Evolutionary conservation across 805 yeast genomes (phyloP), one percentile per base, ranked within the genome.

Genomic region (Debaryomyces maramus): DNA sequence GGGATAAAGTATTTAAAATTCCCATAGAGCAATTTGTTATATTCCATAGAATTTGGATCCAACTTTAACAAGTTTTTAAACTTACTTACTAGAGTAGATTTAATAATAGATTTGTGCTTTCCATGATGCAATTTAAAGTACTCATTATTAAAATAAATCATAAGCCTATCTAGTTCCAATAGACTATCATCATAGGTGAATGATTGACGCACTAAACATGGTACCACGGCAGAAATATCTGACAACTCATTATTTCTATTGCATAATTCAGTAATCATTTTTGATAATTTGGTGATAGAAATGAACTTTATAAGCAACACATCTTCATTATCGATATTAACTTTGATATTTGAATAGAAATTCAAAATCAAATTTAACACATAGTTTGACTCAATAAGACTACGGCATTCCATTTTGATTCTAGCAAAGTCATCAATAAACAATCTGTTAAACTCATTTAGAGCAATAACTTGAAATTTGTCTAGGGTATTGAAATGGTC

Each of bases 381-480:
- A 27, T 21, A 26, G 33, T 32, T 44, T n/a, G 44, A 20, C 5
- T 33, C 36, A 16, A 44, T 13, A 4, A 45, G 9, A 2, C 11
- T 11, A 11, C 23, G 15, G 22, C 36, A 20, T 16, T 6, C 27
- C 11, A 15, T n/a, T 24, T 29, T 24, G 23, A 38, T 27, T 3
- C n/a, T 16, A 18, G 27, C 14, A 21, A 44, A 30, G 9, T 32
- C 39, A 14, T 34, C 22, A n/a, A 29, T 17, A 23, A 29, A 48
- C 11, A 42, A 15, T 7, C 20, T 34, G 17, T 34, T 44, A 11
- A 48, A 31, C 26, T 49, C 51, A 27, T 49, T 42, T 14, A 15
- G 19, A 24, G 19, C 17, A 24, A 29, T 33, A 9, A 10, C 14
- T 7, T 33, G 9, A 3, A 15, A 13, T 0, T 30, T 20, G 13